These are phyloP conservation scores for Populus pruinosa DNA, from an alignment of 345 rosid species.

Conservation along the genomic window DNA sequence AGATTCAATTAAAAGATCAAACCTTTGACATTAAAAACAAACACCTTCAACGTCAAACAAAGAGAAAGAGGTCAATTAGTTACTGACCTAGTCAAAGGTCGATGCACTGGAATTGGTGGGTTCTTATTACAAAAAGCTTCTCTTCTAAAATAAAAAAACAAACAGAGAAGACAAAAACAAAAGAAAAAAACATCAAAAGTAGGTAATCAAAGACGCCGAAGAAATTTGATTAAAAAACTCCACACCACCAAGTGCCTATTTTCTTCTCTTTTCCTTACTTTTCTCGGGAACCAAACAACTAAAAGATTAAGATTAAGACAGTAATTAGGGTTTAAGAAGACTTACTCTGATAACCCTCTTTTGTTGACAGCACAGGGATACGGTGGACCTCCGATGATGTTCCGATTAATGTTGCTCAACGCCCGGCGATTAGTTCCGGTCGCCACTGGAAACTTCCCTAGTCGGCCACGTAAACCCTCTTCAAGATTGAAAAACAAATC, in stretches of 20 bases:
- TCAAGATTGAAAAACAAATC: neutral
- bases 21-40: neutral
- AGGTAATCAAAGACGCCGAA: neutral
- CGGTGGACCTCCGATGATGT: constrained; percentile 56
- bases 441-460: constrained; percentile 50
- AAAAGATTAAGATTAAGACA: neutral
- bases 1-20: constrained; percentile 3
- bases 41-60: neutral
- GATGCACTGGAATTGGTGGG: constrained; percentile 53
- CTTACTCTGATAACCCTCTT: constrained; percentile 57
- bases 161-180: neutral
- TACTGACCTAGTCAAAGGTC: constrained; percentile 81
- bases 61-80: neutral
- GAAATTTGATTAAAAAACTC: neutral
- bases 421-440: constrained; percentile 66
- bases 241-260: neutral
- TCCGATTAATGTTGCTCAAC: constrained; percentile 60
- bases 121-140: constrained; percentile 46
- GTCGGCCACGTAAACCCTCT: constrained; percentile 54
- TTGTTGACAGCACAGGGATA: constrained; percentile 69
- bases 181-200: neutral
- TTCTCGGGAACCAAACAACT: neutral
- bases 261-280: neutral
- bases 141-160: constrained; percentile 29
- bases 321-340: constrained; percentile 13